phyloP scores from a whole-genome alignment of 1,284 basidiomycete genomes.

The Butyriboletus appendiculatus region DNA sequence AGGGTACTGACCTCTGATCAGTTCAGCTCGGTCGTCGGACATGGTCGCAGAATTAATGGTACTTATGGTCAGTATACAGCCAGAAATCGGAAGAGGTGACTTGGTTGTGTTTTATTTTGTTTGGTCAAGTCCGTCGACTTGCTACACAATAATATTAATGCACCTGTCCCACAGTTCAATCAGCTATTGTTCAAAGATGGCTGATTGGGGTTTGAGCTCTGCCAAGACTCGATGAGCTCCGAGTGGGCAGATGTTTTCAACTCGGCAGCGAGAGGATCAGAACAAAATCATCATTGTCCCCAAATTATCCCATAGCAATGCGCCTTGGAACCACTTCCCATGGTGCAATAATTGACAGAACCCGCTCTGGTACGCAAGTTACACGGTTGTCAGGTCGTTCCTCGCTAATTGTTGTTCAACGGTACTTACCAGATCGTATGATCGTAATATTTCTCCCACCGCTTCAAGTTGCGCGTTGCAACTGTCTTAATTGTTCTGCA shows the following conservation, averaged over 20 bases:
- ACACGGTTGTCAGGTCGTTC: background rate
- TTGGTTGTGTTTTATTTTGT: conserved; percentile 23
- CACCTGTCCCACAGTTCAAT: no score
- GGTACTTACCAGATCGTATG: background rate
- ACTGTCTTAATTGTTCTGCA: conserved; percentile 19
- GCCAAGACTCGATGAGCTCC: background rate
- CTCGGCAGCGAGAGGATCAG: background rate
- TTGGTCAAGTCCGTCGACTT: conserved; percentile 15
- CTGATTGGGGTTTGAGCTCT: background rate
- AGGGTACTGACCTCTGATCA: conserved; percentile 32
- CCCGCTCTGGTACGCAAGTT: background rate
- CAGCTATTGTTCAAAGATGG: no score
- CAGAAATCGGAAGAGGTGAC: background rate
- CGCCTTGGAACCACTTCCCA: background rate
- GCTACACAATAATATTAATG: background rate
- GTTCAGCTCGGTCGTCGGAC: conserved; percentile 37
- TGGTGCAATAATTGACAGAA: background rate
- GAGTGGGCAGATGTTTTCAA: background rate
- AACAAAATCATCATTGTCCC: no score
- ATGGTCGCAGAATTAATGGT: conserved; percentile 14
- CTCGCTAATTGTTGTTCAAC: background rate
- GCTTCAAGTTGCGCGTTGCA: conserved; percentile 3
- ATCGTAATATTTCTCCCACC: background rate
- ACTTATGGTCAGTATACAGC: background rate
- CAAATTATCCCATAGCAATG: background rate